Evolutionary conservation across 345 rosid species (phyloP), one percentile per base, ranked within the genome.

Genomic region (Sisymbrium altissimum): DNA sequence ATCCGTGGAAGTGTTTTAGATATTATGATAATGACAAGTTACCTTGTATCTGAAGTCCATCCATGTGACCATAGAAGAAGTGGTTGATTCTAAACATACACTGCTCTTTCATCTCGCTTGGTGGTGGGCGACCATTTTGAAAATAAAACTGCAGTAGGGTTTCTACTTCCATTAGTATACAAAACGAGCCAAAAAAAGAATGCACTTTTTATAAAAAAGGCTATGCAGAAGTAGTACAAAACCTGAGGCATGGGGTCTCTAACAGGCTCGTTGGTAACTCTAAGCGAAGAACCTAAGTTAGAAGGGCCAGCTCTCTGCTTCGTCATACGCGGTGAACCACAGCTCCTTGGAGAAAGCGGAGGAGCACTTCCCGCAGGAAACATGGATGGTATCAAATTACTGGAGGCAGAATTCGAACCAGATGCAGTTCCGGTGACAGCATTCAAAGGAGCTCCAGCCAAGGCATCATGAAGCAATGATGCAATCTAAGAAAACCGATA

Each of bases 351-450:
- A 30, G 99, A 95, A 69, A 95, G 97, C 9, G 99, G 99, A 73
- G 99, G 99, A 23, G 96, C 87, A 75, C 96, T 90, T 50, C 97
- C 99, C 48, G 90, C 88, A 73, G 94, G 93, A 84, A 95, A 95
- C 89, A 95, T 85, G 36, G 99, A 95, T 17, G 99, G 99, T 72
- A 95, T 70, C 30, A 93, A 61, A 83, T 81, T 86, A 80, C 78
- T 80, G 1, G 87, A 14, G 57, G 83, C 76, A 77, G 87, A 56
- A 75, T 68, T 83, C 64, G 91, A 72, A 84, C 75, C 70, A 62
- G 91, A 85, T 23, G 86, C 80, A 73, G 68, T 91, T 33, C 89
- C 91, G 53, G 85, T 54, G 9, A 80, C 87, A 52, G 3, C 33
- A 80, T 85, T 92, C 78, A 95, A 79, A 67, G 97, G 88, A 77